Conservation (phyloP, 208 protist species). For the Wallacemonas collosoma region DNA sequence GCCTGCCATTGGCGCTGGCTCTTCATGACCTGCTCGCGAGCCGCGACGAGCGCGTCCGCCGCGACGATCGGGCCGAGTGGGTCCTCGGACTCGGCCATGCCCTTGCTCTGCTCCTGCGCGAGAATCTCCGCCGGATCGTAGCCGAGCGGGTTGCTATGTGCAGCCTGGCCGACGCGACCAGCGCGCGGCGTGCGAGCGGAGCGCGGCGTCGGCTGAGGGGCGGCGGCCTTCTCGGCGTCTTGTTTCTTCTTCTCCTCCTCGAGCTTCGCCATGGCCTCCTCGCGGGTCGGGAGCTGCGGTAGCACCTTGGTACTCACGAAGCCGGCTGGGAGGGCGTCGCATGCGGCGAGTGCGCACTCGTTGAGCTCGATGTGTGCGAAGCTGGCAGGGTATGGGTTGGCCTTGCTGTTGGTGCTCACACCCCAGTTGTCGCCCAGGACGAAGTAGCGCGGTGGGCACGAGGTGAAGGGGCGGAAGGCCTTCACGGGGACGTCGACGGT, state of each 20-base stretch:
- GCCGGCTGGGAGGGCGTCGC: conserved; percentile 47
- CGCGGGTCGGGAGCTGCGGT: conserved; percentile 49
- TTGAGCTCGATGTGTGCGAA: conserved; percentile 81
- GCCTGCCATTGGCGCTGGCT: conserved; percentile 37
- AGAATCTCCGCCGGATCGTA: conserved; percentile 28
- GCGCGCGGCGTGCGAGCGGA: conserved; percentile 16
- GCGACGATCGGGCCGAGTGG: conserved; percentile 59
- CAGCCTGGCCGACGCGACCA: conserved; percentile 3
- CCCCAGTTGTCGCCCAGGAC: conserved; percentile 80
- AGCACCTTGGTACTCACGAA: conserved; percentile 64
- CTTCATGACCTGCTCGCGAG: conserved; percentile 61
- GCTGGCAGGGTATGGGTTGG: conserved; percentile 68
- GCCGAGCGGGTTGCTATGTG: conserved; percentile 18
- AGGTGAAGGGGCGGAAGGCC: conserved; percentile 76
- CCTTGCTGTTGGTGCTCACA: conserved; percentile 47
- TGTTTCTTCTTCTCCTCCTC: conserved; percentile 49
- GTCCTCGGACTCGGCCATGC: conserved; percentile 68
- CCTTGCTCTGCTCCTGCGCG: conserved; percentile 38
- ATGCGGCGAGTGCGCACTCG: conserved; percentile 64
- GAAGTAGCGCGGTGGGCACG: conserved; percentile 82
- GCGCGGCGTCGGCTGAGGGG: conserved; percentile 11
- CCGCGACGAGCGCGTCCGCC: conserved; percentile 51
- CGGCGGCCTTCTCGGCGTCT: conserved; percentile 27
- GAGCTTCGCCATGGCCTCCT: conserved; percentile 60
- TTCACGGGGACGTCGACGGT: conserved; percentile 67